Conservation (phyloP, 805 yeast genomes). For the Ogataea methylovora region DNA sequence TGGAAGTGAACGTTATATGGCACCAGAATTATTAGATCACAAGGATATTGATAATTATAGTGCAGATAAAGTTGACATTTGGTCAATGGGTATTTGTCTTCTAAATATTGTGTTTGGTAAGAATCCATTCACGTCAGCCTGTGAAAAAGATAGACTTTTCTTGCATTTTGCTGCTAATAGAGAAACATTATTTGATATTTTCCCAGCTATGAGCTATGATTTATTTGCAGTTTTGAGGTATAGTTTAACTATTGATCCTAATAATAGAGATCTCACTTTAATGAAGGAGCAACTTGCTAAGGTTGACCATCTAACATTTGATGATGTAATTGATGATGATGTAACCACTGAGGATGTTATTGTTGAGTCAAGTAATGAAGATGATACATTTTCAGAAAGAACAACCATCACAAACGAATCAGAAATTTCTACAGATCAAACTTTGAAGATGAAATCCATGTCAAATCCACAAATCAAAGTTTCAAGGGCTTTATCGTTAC, state of each 20-base stretch:
- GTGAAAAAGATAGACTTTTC: conserved; percentile 69
- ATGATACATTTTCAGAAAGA: background rate
- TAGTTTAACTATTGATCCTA: conserved; percentile 78
- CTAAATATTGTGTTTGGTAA: conserved; percentile 82
- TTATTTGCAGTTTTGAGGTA: conserved; percentile 77
- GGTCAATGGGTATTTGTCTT: conserved; percentile 84
- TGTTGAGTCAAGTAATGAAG: background rate
- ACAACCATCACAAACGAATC: background rate
- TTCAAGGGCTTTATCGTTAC: conserved; percentile 3
- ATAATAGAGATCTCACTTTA: conserved; percentile 59
- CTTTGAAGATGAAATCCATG: conserved; percentile 21
- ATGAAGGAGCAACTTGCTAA: conserved; percentile 55
- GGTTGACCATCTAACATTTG: conserved; percentile 57
- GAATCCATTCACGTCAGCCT: conserved; percentile 79
- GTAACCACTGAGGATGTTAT: conserved; percentile 14
- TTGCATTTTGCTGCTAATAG: conserved; percentile 80
- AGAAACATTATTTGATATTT: conserved; percentile 86
- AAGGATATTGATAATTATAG: conserved; percentile 51
- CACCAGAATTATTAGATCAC: conserved; percentile 79
- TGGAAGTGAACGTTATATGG: conserved; percentile 90
- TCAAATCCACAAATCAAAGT: conserved; percentile 3
- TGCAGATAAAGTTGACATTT: conserved; percentile 76
- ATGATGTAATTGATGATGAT: conserved; percentile 4
- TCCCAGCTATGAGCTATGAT: conserved; percentile 82
- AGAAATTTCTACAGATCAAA: conserved; percentile 4